These are phyloP conservation scores for Sporothrix inflata DNA, from an alignment of 2,329 filamentous ascomycete genomes.

Conservation along the genomic window DNA sequence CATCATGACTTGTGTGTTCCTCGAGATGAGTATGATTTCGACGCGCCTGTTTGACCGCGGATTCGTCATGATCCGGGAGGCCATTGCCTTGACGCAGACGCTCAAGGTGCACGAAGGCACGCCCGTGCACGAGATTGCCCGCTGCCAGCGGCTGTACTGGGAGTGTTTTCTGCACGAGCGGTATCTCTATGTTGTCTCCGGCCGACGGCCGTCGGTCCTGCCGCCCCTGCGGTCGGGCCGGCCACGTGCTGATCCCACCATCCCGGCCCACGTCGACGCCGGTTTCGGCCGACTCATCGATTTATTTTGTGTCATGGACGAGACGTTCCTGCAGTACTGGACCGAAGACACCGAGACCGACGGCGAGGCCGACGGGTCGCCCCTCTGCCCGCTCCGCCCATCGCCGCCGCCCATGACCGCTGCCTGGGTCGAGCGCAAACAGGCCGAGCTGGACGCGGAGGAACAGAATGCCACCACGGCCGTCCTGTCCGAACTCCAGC, in stretches of 20 bases:
- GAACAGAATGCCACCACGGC: slow-evolving; percentile 40
- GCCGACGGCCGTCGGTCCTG: slow-evolving; percentile 45
- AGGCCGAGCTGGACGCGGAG: slow-evolving; percentile 46
- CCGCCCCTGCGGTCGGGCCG: slow-evolving; percentile 41
- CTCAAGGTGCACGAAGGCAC: slow-evolving; percentile 40
- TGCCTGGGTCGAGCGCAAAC: slow-evolving; percentile 42
- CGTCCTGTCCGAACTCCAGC: slow-evolving; percentile 46
- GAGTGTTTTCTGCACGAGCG: slow-evolving; percentile 60
- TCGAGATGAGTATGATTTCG: slow-evolving; percentile 56
- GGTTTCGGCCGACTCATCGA: slow-evolving; percentile 44
- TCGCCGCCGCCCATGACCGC: not conserved
- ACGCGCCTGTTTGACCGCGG: slow-evolving; percentile 53
- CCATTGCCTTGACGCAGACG: slow-evolving; percentile 50
- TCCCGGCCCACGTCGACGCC: slow-evolving; percentile 43
- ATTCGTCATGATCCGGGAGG: slow-evolving; percentile 56
- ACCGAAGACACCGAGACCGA: slow-evolving; percentile 35
- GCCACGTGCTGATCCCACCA: slow-evolving; percentile 41
- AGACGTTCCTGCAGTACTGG: slow-evolving; percentile 46
- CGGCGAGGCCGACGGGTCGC: not conserved
- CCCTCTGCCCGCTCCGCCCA: not conserved
- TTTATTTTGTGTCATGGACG: slow-evolving; percentile 42
- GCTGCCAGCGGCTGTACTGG: slow-evolving; percentile 57
- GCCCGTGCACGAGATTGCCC: slow-evolving; percentile 36
- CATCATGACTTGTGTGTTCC: slow-evolving; percentile 56
- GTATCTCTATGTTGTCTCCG: slow-evolving; percentile 57